Evolutionary conservation across 176 grass and related monocot genomes (phyloP).

Genomic region (Eleusine coracana): DNA sequence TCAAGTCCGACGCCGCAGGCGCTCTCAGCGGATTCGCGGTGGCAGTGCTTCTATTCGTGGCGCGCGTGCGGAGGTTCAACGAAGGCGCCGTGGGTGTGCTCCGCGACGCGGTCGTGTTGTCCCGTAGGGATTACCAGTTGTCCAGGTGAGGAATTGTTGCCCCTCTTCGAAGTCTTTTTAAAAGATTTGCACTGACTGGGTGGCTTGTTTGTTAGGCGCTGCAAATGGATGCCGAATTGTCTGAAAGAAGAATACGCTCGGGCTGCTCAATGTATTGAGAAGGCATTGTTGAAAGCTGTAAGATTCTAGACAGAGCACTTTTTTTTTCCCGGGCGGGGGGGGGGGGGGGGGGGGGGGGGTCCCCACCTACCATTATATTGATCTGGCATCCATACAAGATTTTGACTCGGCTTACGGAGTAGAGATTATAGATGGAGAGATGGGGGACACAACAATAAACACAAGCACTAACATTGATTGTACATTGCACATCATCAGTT

Average conservation of each 20-base stretch:
- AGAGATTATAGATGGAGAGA: too few relatives aligned
- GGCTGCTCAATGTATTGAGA: slow-evolving; percentile 59
- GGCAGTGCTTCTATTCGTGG: slow-evolving; percentile 72
- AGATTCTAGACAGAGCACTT: slow-evolving; percentile 11
- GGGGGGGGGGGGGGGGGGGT: too few relatives aligned
- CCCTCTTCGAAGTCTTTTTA: not conserved
- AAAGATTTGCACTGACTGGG: slow-evolving; percentile 32
- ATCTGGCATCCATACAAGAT: too few relatives aligned
- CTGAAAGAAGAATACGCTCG: slow-evolving; percentile 57
- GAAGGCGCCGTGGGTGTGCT: slow-evolving; percentile 59
- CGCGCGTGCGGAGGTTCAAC: slow-evolving; percentile 68
- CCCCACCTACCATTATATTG: too few relatives aligned
- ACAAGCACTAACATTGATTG: too few relatives aligned
- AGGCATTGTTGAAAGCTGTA: slow-evolving; percentile 79
- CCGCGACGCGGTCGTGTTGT: slow-evolving; percentile 42
- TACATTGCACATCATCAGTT: too few relatives aligned
- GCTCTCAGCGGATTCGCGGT: slow-evolving; percentile 70
- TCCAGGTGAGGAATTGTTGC: slow-evolving; percentile 54
- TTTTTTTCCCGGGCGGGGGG: too few relatives aligned
- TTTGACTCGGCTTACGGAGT: too few relatives aligned
- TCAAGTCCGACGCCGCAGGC: slow-evolving; percentile 58
- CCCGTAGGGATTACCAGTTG: slow-evolving; percentile 55
- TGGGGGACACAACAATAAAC: too few relatives aligned
- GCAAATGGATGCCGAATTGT: slow-evolving; percentile 78
- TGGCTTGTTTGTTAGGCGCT: slow-evolving; percentile 49